Evolutionary conservation across 352 stramenopile genomes (phyloP).

Genomic region (Pythium sp.): DNA sequence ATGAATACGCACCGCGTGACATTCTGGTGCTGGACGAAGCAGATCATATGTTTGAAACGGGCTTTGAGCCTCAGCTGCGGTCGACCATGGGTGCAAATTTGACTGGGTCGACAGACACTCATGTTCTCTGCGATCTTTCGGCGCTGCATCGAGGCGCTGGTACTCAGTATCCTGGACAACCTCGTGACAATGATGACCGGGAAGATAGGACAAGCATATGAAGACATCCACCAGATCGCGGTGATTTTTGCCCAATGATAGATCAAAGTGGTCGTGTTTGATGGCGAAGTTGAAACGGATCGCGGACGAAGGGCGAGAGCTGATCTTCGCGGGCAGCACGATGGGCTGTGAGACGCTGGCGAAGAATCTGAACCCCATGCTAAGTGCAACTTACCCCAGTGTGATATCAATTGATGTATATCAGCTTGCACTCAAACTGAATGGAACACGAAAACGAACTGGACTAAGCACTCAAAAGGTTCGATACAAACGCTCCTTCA

Average conservation of each 20-base stretch:
- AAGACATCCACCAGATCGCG: slow-evolving; percentile 85
- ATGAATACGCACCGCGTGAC: slow-evolving; percentile 68
- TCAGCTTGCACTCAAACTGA: too few species aligned
- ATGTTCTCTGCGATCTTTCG: slow-evolving; percentile 89
- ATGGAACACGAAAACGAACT: too few species aligned
- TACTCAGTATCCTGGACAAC: slow-evolving; percentile 73
- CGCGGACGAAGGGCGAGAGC: slow-evolving; percentile 64
- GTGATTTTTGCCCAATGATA: slow-evolving; percentile 68
- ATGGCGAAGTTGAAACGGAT: slow-evolving; percentile 55
- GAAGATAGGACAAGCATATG: slow-evolving; percentile 79
- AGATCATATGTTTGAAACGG: slow-evolving; percentile 90
- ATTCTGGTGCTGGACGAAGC: slow-evolving; percentile 88
- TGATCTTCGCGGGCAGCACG: slow-evolving; percentile 88
- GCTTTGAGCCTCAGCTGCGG: slow-evolving; percentile 79
- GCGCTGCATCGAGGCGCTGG: slow-evolving; percentile 61
- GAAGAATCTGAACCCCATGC: slow-evolving; percentile 51
- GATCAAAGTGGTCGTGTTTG: slow-evolving; percentile 87
- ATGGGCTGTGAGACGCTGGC: slow-evolving; percentile 80
- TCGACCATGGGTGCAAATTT: slow-evolving; percentile 80
- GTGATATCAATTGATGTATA: too few species aligned
- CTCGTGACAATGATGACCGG: slow-evolving; percentile 85
- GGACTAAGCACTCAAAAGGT: too few species aligned
- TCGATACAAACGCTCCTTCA: too few species aligned
- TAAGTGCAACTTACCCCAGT: too few species aligned
- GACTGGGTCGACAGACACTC: slow-evolving; percentile 81